phyloP scores from a whole-genome alignment of 2,329 filamentous ascomycete genomes.

The Phoma sp. region DNA sequence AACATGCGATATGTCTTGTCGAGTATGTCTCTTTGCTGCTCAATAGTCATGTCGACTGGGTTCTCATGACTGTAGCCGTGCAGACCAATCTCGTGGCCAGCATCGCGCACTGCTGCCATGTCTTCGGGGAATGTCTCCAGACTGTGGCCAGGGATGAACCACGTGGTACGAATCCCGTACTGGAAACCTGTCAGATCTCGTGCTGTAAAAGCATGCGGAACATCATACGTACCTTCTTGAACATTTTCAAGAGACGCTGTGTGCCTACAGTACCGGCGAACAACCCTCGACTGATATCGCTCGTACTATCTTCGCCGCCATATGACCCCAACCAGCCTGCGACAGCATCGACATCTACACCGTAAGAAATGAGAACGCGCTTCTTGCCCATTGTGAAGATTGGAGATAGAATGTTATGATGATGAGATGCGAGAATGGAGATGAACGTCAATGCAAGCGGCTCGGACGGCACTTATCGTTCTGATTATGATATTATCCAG shows the following conservation, averaged over 20 bases:
- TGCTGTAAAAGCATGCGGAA: too few species aligned
- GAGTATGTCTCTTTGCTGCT: conserved; percentile 77
- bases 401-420: not conserved
- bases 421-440: not conserved
- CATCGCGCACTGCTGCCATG: conserved; percentile 65
- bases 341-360: conserved; percentile 72
- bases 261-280: conserved; percentile 75
- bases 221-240: conserved; percentile 58
- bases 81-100: conserved; percentile 70
- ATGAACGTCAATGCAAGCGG: not conserved
- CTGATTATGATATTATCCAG: conserved; percentile 12
- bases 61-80: conserved; percentile 79
- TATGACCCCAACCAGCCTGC: conserved; percentile 78
- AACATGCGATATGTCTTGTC: conserved; percentile 76
- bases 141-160: conserved; percentile 67
- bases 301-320: conserved; percentile 73
- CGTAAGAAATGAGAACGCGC: conserved; percentile 65
- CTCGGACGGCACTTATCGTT: not conserved
- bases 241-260: conserved; percentile 71
- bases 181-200: not conserved
- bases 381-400: conserved; percentile 53
- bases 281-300: conserved; percentile 71
- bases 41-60: conserved; percentile 71
- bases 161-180: conserved; percentile 73
- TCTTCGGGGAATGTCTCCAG: conserved; percentile 73